These are phyloP conservation scores for Endocarpon pusillum DNA, from an alignment of 495 filamentous ascomycete genomes.

Conservation along the genomic window DNA sequence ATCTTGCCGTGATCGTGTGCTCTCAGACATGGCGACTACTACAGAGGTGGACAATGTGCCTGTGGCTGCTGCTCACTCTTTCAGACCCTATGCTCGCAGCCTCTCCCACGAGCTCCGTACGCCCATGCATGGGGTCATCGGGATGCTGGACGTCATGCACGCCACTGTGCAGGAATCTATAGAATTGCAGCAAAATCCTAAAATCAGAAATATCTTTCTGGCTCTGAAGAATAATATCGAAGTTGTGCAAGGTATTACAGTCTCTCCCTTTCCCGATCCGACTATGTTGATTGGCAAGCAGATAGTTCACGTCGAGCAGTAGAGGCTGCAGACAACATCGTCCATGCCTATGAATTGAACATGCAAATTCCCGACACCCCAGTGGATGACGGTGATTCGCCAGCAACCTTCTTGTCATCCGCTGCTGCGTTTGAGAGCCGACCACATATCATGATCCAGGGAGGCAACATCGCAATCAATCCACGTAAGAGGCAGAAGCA, in stretches of 20 bases:
- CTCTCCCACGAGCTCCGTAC: slow-evolving; percentile 68
- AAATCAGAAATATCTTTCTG: slow-evolving; percentile 38
- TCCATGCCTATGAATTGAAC: slow-evolving; percentile 75
- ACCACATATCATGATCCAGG: slow-evolving; percentile 26
- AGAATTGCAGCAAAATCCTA: slow-evolving; percentile 32
- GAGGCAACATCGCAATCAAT: slow-evolving; percentile 27
- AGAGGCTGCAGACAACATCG: slow-evolving; percentile 71
- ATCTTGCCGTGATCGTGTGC: too few species aligned
- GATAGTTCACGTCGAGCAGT: slow-evolving; percentile 64
- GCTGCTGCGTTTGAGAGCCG: slow-evolving; percentile 14
- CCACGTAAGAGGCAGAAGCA: slow-evolving; percentile 33
- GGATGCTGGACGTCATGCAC: slow-evolving; percentile 77
- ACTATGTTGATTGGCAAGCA: slow-evolving; percentile 10
- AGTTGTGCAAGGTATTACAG: slow-evolving; percentile 44
- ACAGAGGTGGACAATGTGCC: too few species aligned
- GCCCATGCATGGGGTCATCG: slow-evolving; percentile 74
- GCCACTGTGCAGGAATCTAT: slow-evolving; percentile 58
- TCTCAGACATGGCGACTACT: too few species aligned
- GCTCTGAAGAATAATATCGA: slow-evolving; percentile 58
- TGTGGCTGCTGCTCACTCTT: slow-evolving; percentile 39
- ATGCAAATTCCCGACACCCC: slow-evolving; percentile 59
- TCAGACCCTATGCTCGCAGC: slow-evolving; percentile 64
- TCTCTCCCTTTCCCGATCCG: not conserved
- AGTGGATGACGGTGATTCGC: slow-evolving; percentile 21
- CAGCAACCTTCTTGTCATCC: slow-evolving; percentile 15